Evolutionary conservation across 192 early-diverging fungal species (phyloP), one percentile per base, ranked within the genome.

Genomic region (Coemansia sp.): DNA sequence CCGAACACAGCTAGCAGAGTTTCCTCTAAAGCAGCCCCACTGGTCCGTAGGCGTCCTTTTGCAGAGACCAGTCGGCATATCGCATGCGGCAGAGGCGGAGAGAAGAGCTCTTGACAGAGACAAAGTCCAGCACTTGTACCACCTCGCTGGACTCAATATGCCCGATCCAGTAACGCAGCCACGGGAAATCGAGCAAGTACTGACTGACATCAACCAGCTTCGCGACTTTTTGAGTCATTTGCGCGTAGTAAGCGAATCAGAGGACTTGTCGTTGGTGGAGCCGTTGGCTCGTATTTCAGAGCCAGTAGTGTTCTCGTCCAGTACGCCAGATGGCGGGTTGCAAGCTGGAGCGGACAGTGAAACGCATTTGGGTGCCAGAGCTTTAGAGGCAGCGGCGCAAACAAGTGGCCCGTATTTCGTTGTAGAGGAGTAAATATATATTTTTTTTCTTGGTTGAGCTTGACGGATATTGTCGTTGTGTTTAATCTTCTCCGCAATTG

Each of bases 181-280:
- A 25, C 17, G 62, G 12, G 60, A 62, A 5, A 36, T 59, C 49
- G 51, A n/a, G 22, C 64, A 37, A 17, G 45, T 65, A 1, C 38
- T 35, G 32, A 22, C 59, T 36, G 68, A 80, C 2, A 45, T 75
- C 38, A 74, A 80, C 65, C 65, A 67, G 62, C 77, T 80, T 15
- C 64, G 73, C 29, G 65, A 75, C 65, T 73, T 80, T 43, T 40
- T 80, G 37, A 68, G 77, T 42, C 77, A 80, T 24, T 64, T 80
- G 3, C 64, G 62, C 20, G 59, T 47, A 0, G 72, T 68, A 17
- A 57, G 45, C 25, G 36, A 53, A 39, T 64, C 68, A 8, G 77
- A 64, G 37, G 62, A 74, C 24, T 36, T 80, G 12, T 53, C 54
- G 19, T 29, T 58, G 2, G 69, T 75, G 6, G 47, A 68, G 43